Base-by-base conservation (phyloP, 495 filamentous ascomycete species). In the Parachaetomium inaequale region DNA sequence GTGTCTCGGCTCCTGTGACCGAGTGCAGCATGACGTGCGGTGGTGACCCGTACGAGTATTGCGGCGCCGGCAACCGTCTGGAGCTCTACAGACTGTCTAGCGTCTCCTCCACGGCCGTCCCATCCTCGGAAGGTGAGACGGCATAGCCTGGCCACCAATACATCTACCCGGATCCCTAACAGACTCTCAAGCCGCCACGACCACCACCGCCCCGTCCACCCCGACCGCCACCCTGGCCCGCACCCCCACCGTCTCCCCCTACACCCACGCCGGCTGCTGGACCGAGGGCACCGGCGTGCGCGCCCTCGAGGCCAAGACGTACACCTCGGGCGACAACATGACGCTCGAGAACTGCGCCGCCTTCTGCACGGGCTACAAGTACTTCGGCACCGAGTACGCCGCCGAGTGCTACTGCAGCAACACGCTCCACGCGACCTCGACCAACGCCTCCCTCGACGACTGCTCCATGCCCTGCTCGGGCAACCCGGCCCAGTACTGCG, bases 361-460 rank as follows among this genome's bases (percentile, higher is more conserved):
- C 23, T 78, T 72, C 59, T 83, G 81, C 69, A 61, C 65, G 3
- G 77, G 68, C 1, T 81, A 71, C 68, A 68, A 68, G 31, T 82
- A 76, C 65, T 81, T 77, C 62, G 79, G 75, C 3, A 72, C 74
- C 4, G 78, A 83, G 62, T 82, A 78, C 68, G 72, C 71, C 3
- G 52, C 75, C 53, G 75, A 82, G 58, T 82, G 79, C 63, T 84
- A 75, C 64, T 84, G 80, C 67, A 79, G 74, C 28, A 64, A 73
- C 54, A 42, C 53, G 15, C 73, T 79, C 3, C 68, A 71, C 63
- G 36, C 68, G 1, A 68, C 67, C 10, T 71, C 74, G 17, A 28
- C 47, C 55, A 49, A 71, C 51, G 67, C 52, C 17, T 2, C 66
- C 40, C 62, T 65, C 17, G 43, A 45, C 15, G 75, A 81, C 38